Conservation (phyloP, 371 early-diverging fungal species). For the Coemansia sp. region DNA sequence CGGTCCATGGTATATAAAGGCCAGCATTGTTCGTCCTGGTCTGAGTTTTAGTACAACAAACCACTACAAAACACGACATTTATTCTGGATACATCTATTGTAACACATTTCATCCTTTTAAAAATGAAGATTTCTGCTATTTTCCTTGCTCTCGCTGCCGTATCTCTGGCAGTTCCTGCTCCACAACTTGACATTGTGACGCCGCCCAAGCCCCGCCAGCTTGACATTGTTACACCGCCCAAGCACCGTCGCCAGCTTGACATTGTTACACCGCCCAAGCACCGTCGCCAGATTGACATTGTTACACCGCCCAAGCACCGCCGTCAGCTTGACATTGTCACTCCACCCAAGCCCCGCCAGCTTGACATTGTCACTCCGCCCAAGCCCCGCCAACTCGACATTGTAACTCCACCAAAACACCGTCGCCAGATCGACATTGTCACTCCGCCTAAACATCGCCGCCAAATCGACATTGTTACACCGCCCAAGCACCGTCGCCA, state of each 20-base stretch:
- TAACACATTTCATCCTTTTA: background rate
- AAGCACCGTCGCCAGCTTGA: too few relatives aligned
- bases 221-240: too few relatives aligned
- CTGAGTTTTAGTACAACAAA: too few relatives aligned
- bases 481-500: background rate
- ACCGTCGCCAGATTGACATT: constrained; percentile 5
- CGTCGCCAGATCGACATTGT: background rate
- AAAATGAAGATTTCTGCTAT: constrained; percentile 17
- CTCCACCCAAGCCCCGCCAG: background rate
- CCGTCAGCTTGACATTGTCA: constrained; percentile 2
- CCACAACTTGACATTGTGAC: background rate
- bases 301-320: background rate
- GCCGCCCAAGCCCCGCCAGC: too few relatives aligned
- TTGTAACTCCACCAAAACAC: background rate
- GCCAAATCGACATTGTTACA: background rate
- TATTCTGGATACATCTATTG: background rate
- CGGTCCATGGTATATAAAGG: too few relatives aligned
- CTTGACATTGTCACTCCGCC: background rate
- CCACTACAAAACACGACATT: too few relatives aligned
- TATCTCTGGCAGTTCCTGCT: constrained; percentile 4
- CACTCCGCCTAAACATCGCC: background rate
- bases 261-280: background rate
- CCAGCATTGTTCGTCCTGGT: too few relatives aligned
- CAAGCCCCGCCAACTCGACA: background rate
- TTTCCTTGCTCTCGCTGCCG: constrained; percentile 10